A percentile compares a stretch with the other conserved stretches of the same genome.
Evolutionary conservation across 805 yeast species (phyloP).

Genomic region (Jamesozyma jinghongensis): DNA sequence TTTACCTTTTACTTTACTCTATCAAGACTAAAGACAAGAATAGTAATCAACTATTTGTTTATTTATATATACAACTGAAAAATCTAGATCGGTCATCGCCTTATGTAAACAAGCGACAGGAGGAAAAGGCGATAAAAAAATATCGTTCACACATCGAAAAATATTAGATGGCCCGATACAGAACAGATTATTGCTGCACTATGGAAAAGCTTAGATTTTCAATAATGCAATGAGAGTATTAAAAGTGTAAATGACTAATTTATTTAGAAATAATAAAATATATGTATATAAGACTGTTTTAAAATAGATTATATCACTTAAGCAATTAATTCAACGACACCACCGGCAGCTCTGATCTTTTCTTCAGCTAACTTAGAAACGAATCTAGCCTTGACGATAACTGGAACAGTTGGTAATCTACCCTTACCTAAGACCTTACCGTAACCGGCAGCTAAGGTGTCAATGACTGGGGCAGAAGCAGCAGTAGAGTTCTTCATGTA

Average conservation of each 20-base stretch:
- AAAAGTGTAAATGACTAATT: not conserved
- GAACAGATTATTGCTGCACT: too few species aligned
- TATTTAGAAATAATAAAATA: not conserved
- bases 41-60: too few species aligned
- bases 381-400: slow-evolving; percentile 98
- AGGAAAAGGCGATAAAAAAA: not conserved
- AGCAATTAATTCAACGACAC: slow-evolving; percentile 99
- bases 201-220: not conserved
- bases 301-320: slow-evolving; percentile 36
- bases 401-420: slow-evolving; percentile 94
- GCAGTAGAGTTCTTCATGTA: slow-evolving; percentile 76
- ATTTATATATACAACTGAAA: not conserved
- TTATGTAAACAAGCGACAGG: not conserved
- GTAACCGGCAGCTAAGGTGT: slow-evolving; percentile 98
- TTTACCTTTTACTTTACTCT: too few species aligned
- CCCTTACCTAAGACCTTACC: slow-evolving; percentile 99
- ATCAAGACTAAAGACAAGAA: too few species aligned
- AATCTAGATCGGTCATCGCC: too few species aligned
- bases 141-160: not conserved
- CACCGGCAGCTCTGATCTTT: slow-evolving; percentile 99
- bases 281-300: not conserved
- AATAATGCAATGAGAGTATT: not conserved
- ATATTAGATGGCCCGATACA: too few species aligned
- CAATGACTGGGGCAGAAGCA: slow-evolving; percentile 96
- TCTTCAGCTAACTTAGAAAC: slow-evolving; percentile 99